Base-by-base conservation (phyloP, 768 basidiomycete species). In the Termitomyces sp. region DNA sequence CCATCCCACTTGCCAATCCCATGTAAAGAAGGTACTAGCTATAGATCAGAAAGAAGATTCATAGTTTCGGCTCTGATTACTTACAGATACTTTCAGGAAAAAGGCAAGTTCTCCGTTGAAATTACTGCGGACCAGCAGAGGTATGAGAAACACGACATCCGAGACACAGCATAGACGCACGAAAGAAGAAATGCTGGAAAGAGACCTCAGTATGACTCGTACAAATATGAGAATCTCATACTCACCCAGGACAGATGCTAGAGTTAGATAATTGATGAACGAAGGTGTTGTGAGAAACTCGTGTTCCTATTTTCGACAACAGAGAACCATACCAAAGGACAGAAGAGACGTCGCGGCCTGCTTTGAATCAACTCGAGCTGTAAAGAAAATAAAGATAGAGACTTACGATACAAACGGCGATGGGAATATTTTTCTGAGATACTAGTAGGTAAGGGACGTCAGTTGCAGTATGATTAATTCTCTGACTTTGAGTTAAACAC, bases 11-110 rank as follows among this genome's bases (percentile, higher is more conserved):
- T 38, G 34, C 59, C 20, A 67, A 29, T 10, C 61, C 56, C 17
- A 65, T 58, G 45, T 65, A 65, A 11, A 67, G 53, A 25, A 62
- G 53, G 43, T 62, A 65, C 66, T 67, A 20, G 25, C 15, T 7
- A 12, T 29, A n/a, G 10, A 17, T 47, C 12, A 17, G 43, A 15
- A 20, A 4, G n/a, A 20, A 31, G 14, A 10, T 8, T 11, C 14
- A 54, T 4, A 40, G 4, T 9, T 50, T 17, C 5, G 47, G 31
- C 20, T 20, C 56, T 8, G 4, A 40, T 15, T 11, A 31, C 53
- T 31, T 55, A 55, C 53, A n/a, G 53, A 55, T 55, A 55, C 40
- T 55, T 55, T 54, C 4, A 54, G 20, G 53, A 54, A 54, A 54
- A 25, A 53, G 25, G 8, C 38, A 38, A 53, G 52, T 9, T 38